Conservation (phyloP, 495 filamentous ascomycete genomes). For the Parachaetomium inaequale region DNA sequence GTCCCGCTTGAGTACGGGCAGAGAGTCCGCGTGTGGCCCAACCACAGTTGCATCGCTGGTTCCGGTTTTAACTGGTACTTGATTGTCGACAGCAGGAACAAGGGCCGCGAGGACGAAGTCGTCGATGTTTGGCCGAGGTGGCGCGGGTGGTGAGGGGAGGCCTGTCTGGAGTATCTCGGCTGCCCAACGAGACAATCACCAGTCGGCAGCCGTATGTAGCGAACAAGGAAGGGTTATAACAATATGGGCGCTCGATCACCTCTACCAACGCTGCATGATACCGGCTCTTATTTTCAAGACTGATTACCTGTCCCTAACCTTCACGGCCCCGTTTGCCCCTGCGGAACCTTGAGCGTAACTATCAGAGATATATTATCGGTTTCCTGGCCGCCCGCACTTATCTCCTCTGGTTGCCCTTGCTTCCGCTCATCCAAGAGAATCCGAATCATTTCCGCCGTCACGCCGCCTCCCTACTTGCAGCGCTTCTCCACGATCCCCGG, state of each 20-base stretch:
- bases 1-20: slow-evolving; percentile 55
- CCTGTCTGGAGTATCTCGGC: not conserved
- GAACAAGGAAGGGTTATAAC: not conserved
- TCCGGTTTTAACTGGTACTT: slow-evolving; percentile 71
- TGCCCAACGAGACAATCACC: not conserved
- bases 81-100: slow-evolving; percentile 62
- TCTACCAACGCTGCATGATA: not conserved
- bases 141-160: slow-evolving; percentile 52
- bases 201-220: not conserved
- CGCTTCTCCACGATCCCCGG: slow-evolving; percentile 69
- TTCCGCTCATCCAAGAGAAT: no score
- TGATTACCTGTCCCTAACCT: not conserved
- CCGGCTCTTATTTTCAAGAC: not conserved
- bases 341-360: slow-evolving; percentile 1
- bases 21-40: slow-evolving; percentile 72
- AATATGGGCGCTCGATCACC: not conserved
- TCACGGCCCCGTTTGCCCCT: not conserved
- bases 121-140: slow-evolving; percentile 68
- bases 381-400: not conserved
- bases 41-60: slow-evolving; percentile 80
- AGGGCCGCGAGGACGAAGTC: slow-evolving; percentile 52
- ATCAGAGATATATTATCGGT: not conserved
- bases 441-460: not conserved
- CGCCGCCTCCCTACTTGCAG: slow-evolving; percentile 54
- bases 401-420: not conserved